These are phyloP conservation scores for Ceratobasidium theobromae DNA, from an alignment of 1,284 basidiomycete species.

Conservation along the genomic window DNA sequence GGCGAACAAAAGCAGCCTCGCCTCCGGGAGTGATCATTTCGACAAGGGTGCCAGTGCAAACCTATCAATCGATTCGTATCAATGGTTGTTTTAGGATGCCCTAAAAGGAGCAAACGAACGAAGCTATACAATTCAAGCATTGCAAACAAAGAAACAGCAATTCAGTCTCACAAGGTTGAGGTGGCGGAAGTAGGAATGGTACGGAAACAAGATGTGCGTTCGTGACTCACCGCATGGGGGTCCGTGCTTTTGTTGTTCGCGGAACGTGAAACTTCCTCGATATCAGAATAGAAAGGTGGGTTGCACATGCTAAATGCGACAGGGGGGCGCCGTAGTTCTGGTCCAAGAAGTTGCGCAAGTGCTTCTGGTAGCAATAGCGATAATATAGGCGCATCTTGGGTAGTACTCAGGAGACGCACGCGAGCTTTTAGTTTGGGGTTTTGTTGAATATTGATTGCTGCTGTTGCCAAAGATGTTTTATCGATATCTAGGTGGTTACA, in stretches of 20 bases:
- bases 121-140: too few species aligned
- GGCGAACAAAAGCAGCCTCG: conserved; percentile 73
- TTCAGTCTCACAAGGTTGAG: neutral
- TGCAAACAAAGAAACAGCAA: too few species aligned
- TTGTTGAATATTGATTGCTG: conserved; percentile 53
- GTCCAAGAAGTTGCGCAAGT: neutral
- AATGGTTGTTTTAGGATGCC: neutral
- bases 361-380: conserved; percentile 47
- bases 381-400: conserved; percentile 52
- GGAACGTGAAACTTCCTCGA: conserved; percentile 63
- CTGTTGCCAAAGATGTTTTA: conserved; percentile 55
- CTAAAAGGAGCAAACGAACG: too few species aligned
- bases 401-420: conserved; percentile 52
- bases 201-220: neutral
- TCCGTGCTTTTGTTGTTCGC: conserved; percentile 61
- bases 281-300: conserved; percentile 85
- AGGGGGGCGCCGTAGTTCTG: conserved; percentile 36
- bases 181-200: conserved; percentile 7
- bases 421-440: conserved; percentile 55
- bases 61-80: conserved; percentile 46
- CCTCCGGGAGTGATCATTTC: conserved; percentile 90
- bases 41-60: conserved; percentile 77
- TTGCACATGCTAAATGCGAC: conserved; percentile 90
- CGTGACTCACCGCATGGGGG: conserved; percentile 62
- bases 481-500: conserved; percentile 61